A percentile compares a stretch with the other conserved stretches of the same genome.
Conservation (phyloP, 495 filamentous ascomycete genomes). For the Hypoxylon cercidicola region DNA sequence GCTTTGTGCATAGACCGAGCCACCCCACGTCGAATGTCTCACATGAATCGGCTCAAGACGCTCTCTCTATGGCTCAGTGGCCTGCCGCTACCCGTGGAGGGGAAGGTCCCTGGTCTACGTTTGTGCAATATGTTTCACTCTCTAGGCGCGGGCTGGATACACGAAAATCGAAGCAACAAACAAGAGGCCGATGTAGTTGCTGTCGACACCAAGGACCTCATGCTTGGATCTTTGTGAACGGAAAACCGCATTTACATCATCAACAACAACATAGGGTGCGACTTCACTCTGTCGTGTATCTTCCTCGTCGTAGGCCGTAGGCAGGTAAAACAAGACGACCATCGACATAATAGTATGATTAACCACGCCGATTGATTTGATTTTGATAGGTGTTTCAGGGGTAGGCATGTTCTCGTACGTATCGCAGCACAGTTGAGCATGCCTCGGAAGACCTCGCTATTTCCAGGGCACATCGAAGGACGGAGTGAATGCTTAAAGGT, state of each 20-base stretch:
- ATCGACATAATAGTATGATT: conserved; percentile 6
- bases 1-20: conserved; percentile 27
- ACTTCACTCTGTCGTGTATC: conserved; percentile 9
- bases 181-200: conserved; percentile 8
- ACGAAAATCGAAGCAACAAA: conserved; percentile 36
- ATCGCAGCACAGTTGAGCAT: conserved; percentile 11
- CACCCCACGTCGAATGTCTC: conserved; percentile 38
- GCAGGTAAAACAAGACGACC: conserved; percentile 4
- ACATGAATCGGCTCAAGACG: conserved; percentile 36
- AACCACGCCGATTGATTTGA: conserved; percentile 16
- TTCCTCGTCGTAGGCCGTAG: background rate
- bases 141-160: conserved; percentile 29
- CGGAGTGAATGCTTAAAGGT: conserved; percentile 6
- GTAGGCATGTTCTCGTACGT: conserved; percentile 10
- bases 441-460: conserved; percentile 2
- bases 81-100: conserved; percentile 38
- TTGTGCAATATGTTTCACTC: conserved; percentile 35
- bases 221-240: conserved; percentile 28
- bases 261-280: conserved; percentile 13
- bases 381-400: conserved; percentile 28
- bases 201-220: conserved; percentile 16
- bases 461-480: conserved; percentile 17
- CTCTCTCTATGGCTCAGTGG: conserved; percentile 36
- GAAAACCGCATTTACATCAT: conserved; percentile 36
- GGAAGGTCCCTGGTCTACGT: conserved; percentile 15